Base-by-base conservation (phyloP, 805 yeast species). In the Blastobotrys attinorum region DNA sequence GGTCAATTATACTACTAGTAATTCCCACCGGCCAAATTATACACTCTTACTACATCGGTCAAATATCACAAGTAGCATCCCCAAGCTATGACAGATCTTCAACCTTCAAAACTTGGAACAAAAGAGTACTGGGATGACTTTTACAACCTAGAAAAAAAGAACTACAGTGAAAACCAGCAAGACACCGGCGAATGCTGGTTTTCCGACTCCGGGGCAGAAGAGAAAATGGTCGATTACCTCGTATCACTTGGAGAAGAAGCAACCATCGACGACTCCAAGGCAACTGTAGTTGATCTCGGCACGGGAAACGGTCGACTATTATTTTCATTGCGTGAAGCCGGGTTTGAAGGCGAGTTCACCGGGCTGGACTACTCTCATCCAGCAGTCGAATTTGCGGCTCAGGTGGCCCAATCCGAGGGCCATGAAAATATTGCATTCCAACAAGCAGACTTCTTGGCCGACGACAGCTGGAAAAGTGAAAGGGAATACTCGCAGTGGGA, bases 161-260 rank as follows among this genome's bases (percentile, higher is more conserved):
- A 90, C 63, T 90, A 84, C 56, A 62, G 69, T 32, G 76, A 76
- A 22, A 84, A 90, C 59, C 77, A 83, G 15, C 72, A 81, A 16
- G 97, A 92, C 60, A 80, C 88, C 0, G 99, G 99, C 1, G 97
- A 92, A 62, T 76, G 89, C 61, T 92, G 98, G 98, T 92, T 92
- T 62, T 79, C 83, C 52, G 98, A 92, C 56, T 81, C 84, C n/a
- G 88, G 83, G 56, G 97, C 98, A 0, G 97, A 90, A 58, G 72
- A 70, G 47, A 82, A 79, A 58, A 82, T 92, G 78, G 71, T 83
- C n/a, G 76, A 77, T 39, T 89, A 82, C 55, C 60, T 90, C 4
- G 64, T 70, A 15, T 76, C 76, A 3, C 72, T 79, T 50, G 56
- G 48, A 11, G 55, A 47, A 15, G 50, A 49, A 11, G 60, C 61